Evolutionary conservation across 1,284 basidiomycete genomes (phyloP).

Genomic region (Sanguinoderma infundibulare): DNA sequence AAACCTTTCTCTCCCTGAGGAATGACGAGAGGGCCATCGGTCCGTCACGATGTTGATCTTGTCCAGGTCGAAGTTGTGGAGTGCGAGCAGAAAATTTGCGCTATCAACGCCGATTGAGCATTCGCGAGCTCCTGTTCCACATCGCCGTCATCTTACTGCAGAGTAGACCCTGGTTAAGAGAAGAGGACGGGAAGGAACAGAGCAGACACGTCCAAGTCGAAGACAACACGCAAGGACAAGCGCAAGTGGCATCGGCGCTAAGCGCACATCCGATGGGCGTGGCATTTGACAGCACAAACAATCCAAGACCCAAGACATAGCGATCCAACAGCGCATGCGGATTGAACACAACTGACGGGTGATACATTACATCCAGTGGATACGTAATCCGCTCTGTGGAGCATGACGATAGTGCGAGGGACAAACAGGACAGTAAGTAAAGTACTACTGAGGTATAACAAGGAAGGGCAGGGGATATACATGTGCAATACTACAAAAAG

Average conservation of each 20-base stretch:
- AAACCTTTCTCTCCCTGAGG: conserved; percentile 40
- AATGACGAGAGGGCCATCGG: conserved; percentile 16
- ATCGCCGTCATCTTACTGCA: conserved; percentile 9
- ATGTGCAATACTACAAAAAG: too few relatives aligned
- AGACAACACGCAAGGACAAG: background rate
- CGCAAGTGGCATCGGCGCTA: background rate
- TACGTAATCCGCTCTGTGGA: too few relatives aligned
- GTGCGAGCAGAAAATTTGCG: background rate
- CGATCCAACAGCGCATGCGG: too few relatives aligned
- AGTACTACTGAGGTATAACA: too few relatives aligned
- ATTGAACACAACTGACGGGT: too few relatives aligned
- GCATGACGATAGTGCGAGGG: too few relatives aligned
- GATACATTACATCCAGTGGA: too few relatives aligned
- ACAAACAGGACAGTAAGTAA: too few relatives aligned
- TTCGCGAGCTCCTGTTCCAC: background rate
- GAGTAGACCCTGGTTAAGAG: background rate
- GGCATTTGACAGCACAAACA: background rate
- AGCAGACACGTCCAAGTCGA: background rate
- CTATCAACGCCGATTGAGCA: conserved; percentile 20
- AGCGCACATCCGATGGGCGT: background rate
- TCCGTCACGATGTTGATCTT: background rate
- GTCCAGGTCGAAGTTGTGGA: background rate
- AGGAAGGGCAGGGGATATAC: too few relatives aligned
- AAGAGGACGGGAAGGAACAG: background rate
- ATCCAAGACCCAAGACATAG: too few relatives aligned